These are phyloP conservation scores for Plasmodium gonderi DNA, from an alignment of 169 alveolate species.

Conservation along the genomic window DNA sequence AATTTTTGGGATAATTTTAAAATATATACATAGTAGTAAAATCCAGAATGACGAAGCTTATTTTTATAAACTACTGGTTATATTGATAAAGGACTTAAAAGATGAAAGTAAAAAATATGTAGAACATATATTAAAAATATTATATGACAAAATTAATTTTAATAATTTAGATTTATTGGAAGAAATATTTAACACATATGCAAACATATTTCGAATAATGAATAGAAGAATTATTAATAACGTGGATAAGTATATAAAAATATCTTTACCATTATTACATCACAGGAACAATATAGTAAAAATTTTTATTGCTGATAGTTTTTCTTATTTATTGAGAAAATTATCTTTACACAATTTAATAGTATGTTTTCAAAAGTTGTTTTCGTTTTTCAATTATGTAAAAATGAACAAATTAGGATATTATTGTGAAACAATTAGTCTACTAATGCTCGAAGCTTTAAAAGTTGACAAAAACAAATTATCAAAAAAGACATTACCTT, in stretches of 20 bases:
- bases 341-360: slow-evolving; percentile 68
- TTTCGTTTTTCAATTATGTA: slow-evolving; percentile 36
- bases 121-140: slow-evolving; percentile 43
- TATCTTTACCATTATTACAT: slow-evolving; percentile 60
- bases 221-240: slow-evolving; percentile 61
- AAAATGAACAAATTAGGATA: slow-evolving; percentile 29
- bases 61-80: slow-evolving; percentile 54
- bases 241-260: slow-evolving; percentile 54
- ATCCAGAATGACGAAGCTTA: slow-evolving; percentile 47
- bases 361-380: slow-evolving; percentile 47
- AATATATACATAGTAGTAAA: slow-evolving; percentile 58
- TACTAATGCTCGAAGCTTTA: slow-evolving; percentile 58
- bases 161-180: slow-evolving; percentile 63
- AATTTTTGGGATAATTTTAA: slow-evolving; percentile 42
- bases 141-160: slow-evolving; percentile 46
- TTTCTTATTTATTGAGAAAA: slow-evolving; percentile 65
- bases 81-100: slow-evolving; percentile 66
- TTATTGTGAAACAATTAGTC: slow-evolving; percentile 63
- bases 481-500: slow-evolving; percentile 50
- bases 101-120: slow-evolving; percentile 64
- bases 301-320: slow-evolving; percentile 72
- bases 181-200: slow-evolving; percentile 68
- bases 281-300: slow-evolving; percentile 59
- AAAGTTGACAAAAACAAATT: slow-evolving; percentile 51
- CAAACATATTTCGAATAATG: slow-evolving; percentile 73